Conservation (phyloP, 805 yeast species). For the Lachancea thermotolerans region DNA sequence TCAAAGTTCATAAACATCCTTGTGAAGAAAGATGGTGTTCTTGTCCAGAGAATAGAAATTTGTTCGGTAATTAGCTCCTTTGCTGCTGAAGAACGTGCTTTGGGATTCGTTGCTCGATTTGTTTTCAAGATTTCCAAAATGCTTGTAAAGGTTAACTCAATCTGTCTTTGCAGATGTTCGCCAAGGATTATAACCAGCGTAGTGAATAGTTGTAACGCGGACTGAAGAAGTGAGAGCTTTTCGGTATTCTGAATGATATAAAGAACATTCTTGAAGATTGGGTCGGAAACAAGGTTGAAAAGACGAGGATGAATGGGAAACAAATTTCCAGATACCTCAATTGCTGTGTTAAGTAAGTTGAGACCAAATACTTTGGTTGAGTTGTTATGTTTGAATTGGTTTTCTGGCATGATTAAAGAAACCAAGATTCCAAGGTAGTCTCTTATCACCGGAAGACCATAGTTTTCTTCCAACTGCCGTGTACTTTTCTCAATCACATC, state of each 20-base stretch:
- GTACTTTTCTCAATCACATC: not conserved
- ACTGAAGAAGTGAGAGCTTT: constrained; percentile 63
- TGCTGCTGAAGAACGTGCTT: constrained; percentile 36
- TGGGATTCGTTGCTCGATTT: constrained; percentile 9
- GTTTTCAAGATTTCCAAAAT: constrained; percentile 50
- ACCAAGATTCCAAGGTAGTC: constrained; percentile 71
- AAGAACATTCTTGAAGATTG: constrained; percentile 77
- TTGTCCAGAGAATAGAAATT: constrained; percentile 71
- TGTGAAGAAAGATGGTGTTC: constrained; percentile 72
- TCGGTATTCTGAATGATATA: constrained; percentile 69
- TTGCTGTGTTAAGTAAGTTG: constrained; percentile 63
- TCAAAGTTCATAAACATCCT: constrained; percentile 77
- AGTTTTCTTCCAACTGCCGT: constrained; percentile 35
- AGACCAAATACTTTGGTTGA: constrained; percentile 79
- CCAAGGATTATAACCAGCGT: constrained; percentile 66
- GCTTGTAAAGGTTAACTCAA: constrained; percentile 62
- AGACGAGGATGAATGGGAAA: constrained; percentile 58
- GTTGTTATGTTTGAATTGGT: constrained; percentile 80
- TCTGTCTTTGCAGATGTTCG: constrained; percentile 63
- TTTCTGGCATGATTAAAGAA: constrained; percentile 74
- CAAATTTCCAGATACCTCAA: constrained; percentile 70
- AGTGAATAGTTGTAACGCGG: constrained; percentile 68
- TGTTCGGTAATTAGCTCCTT: constrained; percentile 84
- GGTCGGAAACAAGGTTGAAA: constrained; percentile 64
- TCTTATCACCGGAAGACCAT: constrained; percentile 67